A percentile compares a stretch with the other conserved stretches of the same genome.
Evolutionary conservation across 1,284 basidiomycete species (phyloP).

Genomic region (Schizophyllum amplum): DNA sequence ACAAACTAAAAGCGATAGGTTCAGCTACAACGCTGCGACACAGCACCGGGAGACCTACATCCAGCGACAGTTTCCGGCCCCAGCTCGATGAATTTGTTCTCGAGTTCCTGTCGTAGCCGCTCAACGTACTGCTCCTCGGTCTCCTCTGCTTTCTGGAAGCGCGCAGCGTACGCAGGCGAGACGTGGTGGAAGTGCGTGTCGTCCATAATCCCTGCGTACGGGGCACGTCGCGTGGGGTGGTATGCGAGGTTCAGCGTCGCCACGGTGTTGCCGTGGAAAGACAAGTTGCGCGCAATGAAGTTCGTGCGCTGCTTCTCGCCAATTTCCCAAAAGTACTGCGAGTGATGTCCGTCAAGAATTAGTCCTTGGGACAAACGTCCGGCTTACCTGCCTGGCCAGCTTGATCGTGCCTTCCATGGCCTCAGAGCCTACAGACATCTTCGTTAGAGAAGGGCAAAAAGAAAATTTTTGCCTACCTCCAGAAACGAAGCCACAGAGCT

Average conservation of each 20-base stretch:
- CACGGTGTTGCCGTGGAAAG: constrained; percentile 82
- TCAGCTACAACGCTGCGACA: constrained; percentile 66
- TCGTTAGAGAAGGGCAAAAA: constrained; percentile 1
- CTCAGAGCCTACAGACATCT: constrained; percentile 56
- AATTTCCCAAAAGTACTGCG: constrained; percentile 63
- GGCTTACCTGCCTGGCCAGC: constrained; percentile 60
- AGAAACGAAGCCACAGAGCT: constrained; percentile 57
- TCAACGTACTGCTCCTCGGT: constrained; percentile 72
- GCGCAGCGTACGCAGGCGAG: constrained; percentile 77
- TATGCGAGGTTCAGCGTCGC: constrained; percentile 59
- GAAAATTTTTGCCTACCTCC: constrained; percentile 41
- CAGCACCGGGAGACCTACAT: constrained; percentile 36
- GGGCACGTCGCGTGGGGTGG: constrained; percentile 57
- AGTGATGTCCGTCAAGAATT: no score
- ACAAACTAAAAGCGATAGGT: constrained; percentile 18
- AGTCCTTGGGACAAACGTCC: no score
- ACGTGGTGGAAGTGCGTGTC: constrained; percentile 67
- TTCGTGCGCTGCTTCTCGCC: constrained; percentile 63
- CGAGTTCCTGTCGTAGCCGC: constrained; percentile 68
- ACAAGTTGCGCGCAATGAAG: constrained; percentile 73
- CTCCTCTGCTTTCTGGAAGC: constrained; percentile 63
- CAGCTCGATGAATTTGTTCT: constrained; percentile 74
- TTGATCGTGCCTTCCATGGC: constrained; percentile 81
- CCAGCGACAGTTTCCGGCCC: constrained; percentile 76
- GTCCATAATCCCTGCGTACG: constrained; percentile 60